These are phyloP conservation scores for Podospora conica DNA, from an alignment of 495 filamentous ascomycete genomes.

Conservation along the genomic window DNA sequence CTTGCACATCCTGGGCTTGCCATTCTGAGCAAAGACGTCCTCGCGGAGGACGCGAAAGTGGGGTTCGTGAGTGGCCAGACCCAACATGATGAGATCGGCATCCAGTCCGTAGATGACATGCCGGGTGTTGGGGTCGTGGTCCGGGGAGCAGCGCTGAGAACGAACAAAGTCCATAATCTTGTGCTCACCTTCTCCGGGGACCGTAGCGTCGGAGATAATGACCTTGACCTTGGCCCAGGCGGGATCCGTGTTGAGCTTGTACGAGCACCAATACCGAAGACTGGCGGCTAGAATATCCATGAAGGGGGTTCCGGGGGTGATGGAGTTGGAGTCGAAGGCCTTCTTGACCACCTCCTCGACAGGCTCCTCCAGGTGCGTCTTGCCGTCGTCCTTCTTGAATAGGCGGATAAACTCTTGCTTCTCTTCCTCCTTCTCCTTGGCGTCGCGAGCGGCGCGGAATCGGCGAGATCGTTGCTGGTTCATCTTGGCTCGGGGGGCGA, in stretches of 20 bases:
- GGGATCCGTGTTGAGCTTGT: slow-evolving; percentile 95
- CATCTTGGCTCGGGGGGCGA: slow-evolving; percentile 93
- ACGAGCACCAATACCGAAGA: slow-evolving; percentile 89
- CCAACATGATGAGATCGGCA: slow-evolving; percentile 98
- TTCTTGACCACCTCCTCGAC: slow-evolving; percentile 69
- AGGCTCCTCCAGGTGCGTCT: slow-evolving; percentile 51
- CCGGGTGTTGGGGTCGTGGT: slow-evolving; percentile 92
- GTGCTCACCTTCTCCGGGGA: slow-evolving; percentile 96
- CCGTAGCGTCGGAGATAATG: slow-evolving; percentile 95
- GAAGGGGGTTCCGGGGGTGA: slow-evolving; percentile 96
- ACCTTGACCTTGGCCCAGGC: slow-evolving; percentile 97
- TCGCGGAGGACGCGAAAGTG: slow-evolving; percentile 96
- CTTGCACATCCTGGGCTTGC: slow-evolving; percentile 69
- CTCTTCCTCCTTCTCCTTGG: slow-evolving; percentile 87
- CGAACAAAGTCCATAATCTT: slow-evolving; percentile 99
- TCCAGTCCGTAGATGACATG: slow-evolving; percentile 96
- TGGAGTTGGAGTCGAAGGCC: slow-evolving; percentile 96
- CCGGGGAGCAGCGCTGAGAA: slow-evolving; percentile 81
- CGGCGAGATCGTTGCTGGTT: slow-evolving; percentile 91
- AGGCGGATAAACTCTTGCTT: slow-evolving; percentile 79
- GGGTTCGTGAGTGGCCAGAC: slow-evolving; percentile 92
- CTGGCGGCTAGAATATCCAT: slow-evolving; percentile 95
- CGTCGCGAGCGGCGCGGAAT: slow-evolving; percentile 90
- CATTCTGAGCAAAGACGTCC: slow-evolving; percentile 91
- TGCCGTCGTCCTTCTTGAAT: slow-evolving; percentile 65